Base-by-base conservation (phyloP, 495 filamentous ascomycete genomes). In the Polyplosphaeria fusca region DNA sequence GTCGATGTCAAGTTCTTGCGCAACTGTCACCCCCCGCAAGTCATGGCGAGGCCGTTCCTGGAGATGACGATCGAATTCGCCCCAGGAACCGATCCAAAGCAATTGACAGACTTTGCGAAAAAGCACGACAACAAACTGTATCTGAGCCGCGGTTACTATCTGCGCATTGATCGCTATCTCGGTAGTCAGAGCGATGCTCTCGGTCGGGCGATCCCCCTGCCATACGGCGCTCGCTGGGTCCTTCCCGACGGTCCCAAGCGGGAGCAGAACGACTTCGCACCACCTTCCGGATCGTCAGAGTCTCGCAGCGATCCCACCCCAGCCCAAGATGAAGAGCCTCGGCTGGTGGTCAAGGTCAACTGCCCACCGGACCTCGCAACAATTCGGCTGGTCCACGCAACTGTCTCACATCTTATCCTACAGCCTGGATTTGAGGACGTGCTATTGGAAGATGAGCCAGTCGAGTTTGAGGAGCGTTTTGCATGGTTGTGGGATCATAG, bases 401-500 rank as follows among this genome's bases (percentile, higher is more conserved):
- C 91, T 0, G 73, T 95, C 28, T 93, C 97, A 61, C 75, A 74
- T 3, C 75, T 97, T 1, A 65, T 96, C 19, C 81, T 82, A 11
- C 81, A 90, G 58, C 91, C 91, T 0, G 88, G 94, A 68, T 95
- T 96, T 52, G 93, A 99, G 66, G 91, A 91, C 3, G 76, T 95
- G 1, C 80, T 99, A 2, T 96, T 97, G 93, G 86, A 81, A 30
- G 77, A 85, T 16, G 83, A 82, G 0, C 82, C 86, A 32, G 86
- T 96, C 1, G 88, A 92, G 59, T 76, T 72, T 22, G 87, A 95
- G 32, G 86, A 92, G 61, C 91, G 85, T 66, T 99, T 91, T 84
- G 87, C 89, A 0, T 99, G 89, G 87, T 70, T 99, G 2, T 99
- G 87, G 86, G 87, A 99, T 70, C 77, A 92, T 24, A 78, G 89